Evolutionary conservation across 257 asterid genomes (phyloP).

Genomic region (Solanum appendiculatum): DNA sequence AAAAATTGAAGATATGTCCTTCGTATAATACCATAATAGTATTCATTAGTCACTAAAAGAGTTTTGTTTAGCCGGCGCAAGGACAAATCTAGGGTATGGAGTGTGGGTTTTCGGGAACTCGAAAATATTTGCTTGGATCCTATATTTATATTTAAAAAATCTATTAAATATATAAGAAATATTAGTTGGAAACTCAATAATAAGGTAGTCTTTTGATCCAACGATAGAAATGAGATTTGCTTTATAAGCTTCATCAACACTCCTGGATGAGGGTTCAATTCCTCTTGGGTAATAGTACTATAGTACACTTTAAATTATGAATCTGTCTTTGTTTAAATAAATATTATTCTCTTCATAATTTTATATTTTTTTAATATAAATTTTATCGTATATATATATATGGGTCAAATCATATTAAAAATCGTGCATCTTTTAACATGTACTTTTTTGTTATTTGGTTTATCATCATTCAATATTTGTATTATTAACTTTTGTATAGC

Average conservation of each 20-base stretch:
- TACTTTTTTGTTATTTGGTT: too few species aligned
- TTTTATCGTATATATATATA: too few species aligned
- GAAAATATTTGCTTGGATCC: neutral
- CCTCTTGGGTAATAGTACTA: fast-evolving
- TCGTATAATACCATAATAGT: neutral
- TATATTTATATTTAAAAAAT: too few species aligned
- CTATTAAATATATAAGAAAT: too few species aligned
- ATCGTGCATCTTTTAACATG: neutral
- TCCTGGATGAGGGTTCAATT: neutral
- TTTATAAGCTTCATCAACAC: neutral
- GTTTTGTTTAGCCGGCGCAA: neutral
- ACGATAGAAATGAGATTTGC: too few species aligned
- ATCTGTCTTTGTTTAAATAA: too few species aligned
- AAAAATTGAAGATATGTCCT: neutral
- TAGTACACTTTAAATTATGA: too few species aligned
- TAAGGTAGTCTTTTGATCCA: too few species aligned
- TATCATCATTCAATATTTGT: neutral
- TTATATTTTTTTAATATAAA: too few species aligned
- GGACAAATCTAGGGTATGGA: neutral
- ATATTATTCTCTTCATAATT: neutral
- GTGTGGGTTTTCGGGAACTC: neutral
- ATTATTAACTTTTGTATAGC: neutral
- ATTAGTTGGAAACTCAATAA: too few species aligned
- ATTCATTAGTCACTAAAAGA: neutral
- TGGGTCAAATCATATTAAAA: too few species aligned